Base-by-base conservation (phyloP, 768 basidiomycete species). In the Suillus americanus region DNA sequence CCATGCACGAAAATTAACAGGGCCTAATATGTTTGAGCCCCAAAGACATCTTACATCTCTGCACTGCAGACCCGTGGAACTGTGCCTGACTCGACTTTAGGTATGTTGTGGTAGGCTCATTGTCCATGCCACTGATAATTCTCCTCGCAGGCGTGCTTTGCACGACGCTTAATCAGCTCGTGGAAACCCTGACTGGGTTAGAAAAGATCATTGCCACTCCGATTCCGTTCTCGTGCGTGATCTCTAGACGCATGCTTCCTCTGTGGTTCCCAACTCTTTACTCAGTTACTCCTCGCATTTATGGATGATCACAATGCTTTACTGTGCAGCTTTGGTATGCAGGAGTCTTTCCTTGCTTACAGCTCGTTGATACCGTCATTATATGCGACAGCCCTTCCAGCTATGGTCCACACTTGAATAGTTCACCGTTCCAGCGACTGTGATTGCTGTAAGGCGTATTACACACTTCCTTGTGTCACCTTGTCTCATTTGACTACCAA, bases 151-250 rank as follows among this genome's bases (percentile, higher is more conserved):
- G 80, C 64, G 73, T 71, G 13, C 77, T 91, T 25, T 62, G 87
- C 0, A 70, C 64, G 2, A 71, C 86, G 5, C 72, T 91, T 6
- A 83, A 81, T 68, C 78, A 82, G 62, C 80, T 89, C 33, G 85
- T 87, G 4, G 88, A 90, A 55, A 82, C 85, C 33, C 76, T 91
- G 60, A 89, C 89, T 14, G 87, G 88, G 5, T 79, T 91, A 2
- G 90, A 92, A 69, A 80, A 90, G 38, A 89, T 91, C 67, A 78
- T 91, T 4, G 90, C 89, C 0, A 90, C 89, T 1, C 88, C 89
- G 1, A 89, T 91, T 51, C 90, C 89, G 9, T 89, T 89, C 75
- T 90, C 88, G 83, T 89, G 4, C 51, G 25, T 28, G 14, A 28
- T 51, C 61, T 23, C 28, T 45, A 62, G 53, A 38, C 25, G 57